Base-by-base conservation (phyloP, 2,329 filamentous ascomycete genomes). In the Talaromyces marneffei region DNA sequence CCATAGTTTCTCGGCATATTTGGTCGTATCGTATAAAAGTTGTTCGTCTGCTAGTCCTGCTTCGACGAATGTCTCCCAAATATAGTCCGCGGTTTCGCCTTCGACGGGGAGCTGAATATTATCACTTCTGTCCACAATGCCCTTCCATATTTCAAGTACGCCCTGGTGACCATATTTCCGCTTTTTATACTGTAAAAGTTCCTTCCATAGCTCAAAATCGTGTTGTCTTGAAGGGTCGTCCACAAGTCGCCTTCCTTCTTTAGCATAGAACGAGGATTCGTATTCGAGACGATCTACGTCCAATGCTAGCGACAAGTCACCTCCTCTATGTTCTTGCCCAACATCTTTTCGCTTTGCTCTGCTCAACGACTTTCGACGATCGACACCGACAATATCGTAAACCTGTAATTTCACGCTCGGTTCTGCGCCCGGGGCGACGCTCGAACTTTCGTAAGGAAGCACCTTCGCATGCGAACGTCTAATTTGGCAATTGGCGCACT, bases 151-250 rank as follows among this genome's bases (percentile, higher is more conserved):
- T 44, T 72, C 69, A 33, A 75, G 63, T 16, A 74, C 75, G 4
- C 78, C 78, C 52, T 72, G 65, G 27, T 75, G 70, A 10, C 78
- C 78, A 65, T 79, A 74, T 59, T 74, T 73, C 2, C 77, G 75
- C 63, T 76, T 75, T 27, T 76, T 73, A 63, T 77, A 77, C 10
- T 71, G 67, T n/a, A 80, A 68, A 27, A 80, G 65, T 46, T 79
- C 73, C 42, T 74, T 73, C 78, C 78, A 80, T 14, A 80, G 68
- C n/a, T 70, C 66, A 58, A 78, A 72, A 64, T 80, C 71, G 44
- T 71, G 63, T 25, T 66, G 66, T 62, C 69, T 63, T 4, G 57
- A 63, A 4, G 71, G 66, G 37, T 68, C 62, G 57, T 80, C 76
- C 31, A 79, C 67, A 31, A 80, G 65, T 44, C 75, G 74, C 23